These are phyloP conservation scores for Xylona heveae DNA, from an alignment of 495 filamentous ascomycete genomes.

Conservation along the genomic window DNA sequence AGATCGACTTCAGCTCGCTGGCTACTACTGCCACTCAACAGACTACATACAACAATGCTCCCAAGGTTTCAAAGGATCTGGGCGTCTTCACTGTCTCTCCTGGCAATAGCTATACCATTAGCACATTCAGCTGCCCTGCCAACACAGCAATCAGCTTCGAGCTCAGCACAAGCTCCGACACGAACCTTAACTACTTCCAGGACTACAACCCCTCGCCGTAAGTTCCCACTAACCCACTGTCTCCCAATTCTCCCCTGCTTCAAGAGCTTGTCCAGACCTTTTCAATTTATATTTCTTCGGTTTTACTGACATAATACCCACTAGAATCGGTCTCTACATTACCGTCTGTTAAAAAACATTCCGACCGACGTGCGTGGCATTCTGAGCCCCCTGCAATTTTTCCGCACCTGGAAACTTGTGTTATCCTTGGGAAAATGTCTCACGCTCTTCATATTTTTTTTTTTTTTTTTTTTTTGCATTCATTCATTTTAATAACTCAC, in stretches of 20 bases:
- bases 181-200: constrained; percentile 40
- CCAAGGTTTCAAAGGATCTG: constrained; percentile 22
- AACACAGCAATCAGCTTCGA: constrained; percentile 27
- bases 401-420: no score
- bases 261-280: background rate
- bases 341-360: constrained; percentile 25
- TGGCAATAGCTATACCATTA: constrained; percentile 33
- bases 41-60: constrained; percentile 30
- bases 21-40: constrained; percentile 14
- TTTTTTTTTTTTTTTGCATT: no score
- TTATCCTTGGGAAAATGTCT: no score
- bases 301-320: no score
- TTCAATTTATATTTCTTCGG: no score
- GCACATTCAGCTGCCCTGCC: constrained; percentile 31
- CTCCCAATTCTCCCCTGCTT: background rate
- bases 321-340: constrained; percentile 40
- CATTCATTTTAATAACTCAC: no score
- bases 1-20: constrained; percentile 29
- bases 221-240: background rate
- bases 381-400: no score
- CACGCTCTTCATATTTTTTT: no score
- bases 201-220: constrained; percentile 33
- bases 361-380: no score
- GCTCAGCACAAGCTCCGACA: constrained; percentile 27
- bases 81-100: constrained; percentile 26